Evolutionary conservation across 306 rosid genomes (phyloP).

Genomic region (Argentina anserina): DNA sequence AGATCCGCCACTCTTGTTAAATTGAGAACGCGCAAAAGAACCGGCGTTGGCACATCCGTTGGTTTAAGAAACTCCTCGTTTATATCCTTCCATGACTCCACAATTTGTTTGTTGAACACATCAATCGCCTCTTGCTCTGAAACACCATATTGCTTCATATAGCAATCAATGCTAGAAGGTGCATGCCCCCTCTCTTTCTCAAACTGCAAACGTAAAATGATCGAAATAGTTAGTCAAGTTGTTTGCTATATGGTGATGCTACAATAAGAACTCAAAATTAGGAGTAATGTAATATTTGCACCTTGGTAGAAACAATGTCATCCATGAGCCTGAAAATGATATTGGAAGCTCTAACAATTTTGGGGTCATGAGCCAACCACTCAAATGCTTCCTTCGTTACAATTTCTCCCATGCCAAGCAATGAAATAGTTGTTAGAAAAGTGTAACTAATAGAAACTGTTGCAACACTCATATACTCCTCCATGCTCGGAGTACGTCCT

Average conservation of each 20-base stretch:
- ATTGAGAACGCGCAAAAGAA: background rate
- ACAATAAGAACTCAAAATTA: too few species aligned
- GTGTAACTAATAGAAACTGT: background rate
- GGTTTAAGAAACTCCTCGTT: background rate
- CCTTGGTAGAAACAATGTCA: background rate
- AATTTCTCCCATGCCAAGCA: conserved; percentile 10
- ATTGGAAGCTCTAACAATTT: background rate
- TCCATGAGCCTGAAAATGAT: background rate
- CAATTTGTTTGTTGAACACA: background rate
- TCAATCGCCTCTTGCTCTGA: background rate
- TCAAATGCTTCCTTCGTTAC: conserved; percentile 17
- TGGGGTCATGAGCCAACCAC: conserved; percentile 11
- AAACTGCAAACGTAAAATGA: background rate
- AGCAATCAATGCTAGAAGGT: background rate
- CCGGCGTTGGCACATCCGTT: background rate
- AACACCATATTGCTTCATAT: background rate
- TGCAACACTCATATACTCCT: conserved; percentile 11
- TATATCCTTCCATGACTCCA: background rate
- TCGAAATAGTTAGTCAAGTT: too few species aligned
- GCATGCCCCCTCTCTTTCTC: conserved; percentile 15
- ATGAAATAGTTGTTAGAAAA: background rate
- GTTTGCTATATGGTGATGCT: background rate
- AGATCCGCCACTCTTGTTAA: background rate
- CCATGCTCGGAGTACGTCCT: background rate
- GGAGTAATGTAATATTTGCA: background rate